phyloP scores from a whole-genome alignment of 192 early-diverging fungal species.

The Podila horticola region DNA sequence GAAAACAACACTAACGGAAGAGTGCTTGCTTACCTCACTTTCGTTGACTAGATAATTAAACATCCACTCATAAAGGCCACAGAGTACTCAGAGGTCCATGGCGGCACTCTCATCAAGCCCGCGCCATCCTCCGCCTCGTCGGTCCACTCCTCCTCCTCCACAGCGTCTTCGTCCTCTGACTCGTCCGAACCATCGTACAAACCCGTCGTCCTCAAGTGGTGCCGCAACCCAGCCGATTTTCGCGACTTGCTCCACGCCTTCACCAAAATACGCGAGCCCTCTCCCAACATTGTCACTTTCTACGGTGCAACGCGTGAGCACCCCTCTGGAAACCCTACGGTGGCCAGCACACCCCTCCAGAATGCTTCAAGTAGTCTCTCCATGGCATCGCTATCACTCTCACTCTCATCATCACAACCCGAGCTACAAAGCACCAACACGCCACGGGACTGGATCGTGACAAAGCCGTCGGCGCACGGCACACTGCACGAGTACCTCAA shows the following conservation, averaged over 20 bases:
- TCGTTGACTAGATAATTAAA: constrained; percentile 33
- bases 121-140: constrained; percentile 19
- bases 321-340: constrained; percentile 13
- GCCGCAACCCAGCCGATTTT: constrained; percentile 44
- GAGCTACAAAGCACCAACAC: neutral
- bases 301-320: constrained; percentile 47
- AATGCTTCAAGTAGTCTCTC: neutral
- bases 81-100: constrained; percentile 52
- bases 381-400: constrained; percentile 32
- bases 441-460: constrained; percentile 47
- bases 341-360: constrained; percentile 1
- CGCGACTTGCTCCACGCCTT: constrained; percentile 43
- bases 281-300: constrained; percentile 42
- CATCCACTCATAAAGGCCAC: constrained; percentile 51
- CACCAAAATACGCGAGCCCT: constrained; percentile 28
- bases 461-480: constrained; percentile 45
- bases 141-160: constrained; percentile 28
- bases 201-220: constrained; percentile 46
- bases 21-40: neutral
- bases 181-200: constrained; percentile 22
- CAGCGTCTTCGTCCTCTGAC: constrained; percentile 1
- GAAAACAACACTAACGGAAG: neutral
- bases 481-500: constrained; percentile 47
- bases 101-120: constrained; percentile 33
- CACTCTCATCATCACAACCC: constrained; percentile 19